phyloP scores from a whole-genome alignment of 305 asterid genomes.

The Rubia tinctorum region DNA sequence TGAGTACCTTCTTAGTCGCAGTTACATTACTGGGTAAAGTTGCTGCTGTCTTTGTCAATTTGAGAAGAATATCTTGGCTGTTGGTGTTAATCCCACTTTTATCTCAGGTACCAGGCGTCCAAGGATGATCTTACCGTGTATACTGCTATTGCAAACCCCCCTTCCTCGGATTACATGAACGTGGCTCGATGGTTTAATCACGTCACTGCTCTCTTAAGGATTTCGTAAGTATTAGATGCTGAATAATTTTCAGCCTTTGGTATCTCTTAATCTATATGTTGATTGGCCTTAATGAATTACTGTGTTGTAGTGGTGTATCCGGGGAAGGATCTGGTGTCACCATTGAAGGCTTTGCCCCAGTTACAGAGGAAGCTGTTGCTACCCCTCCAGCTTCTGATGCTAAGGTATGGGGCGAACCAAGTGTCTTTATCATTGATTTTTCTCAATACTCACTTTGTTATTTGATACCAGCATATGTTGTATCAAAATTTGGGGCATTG shows the following conservation, averaged over 20 bases:
- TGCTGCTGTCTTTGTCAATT: neutral
- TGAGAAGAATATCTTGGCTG: neutral
- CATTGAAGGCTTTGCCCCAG: constrained; percentile 53
- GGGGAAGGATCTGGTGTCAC: constrained; percentile 72
- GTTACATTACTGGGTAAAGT: constrained; percentile 68
- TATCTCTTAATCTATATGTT: neutral
- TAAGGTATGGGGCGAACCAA: constrained; percentile 30
- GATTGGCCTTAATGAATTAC: neutral
- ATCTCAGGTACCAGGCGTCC: constrained; percentile 72
- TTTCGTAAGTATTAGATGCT: constrained; percentile 54
- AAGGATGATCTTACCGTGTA: constrained; percentile 73
- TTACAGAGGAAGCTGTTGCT: constrained; percentile 41
- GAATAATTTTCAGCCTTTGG: neutral
- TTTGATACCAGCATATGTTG: neutral
- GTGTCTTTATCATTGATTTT: neutral
- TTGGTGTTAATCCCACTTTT: neutral
- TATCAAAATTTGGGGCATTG: neutral
- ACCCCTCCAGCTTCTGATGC: constrained; percentile 65
- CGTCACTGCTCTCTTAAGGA: constrained; percentile 73
- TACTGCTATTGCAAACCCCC: constrained; percentile 48
- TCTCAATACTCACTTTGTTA: neutral
- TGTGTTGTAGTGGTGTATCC: constrained; percentile 57
- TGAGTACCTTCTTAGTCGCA: constrained; percentile 70
- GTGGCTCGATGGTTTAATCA: constrained; percentile 77
- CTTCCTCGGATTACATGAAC: constrained; percentile 54